Evolutionary conservation across 2,329 filamentous ascomycete species (phyloP).

Genomic region (Aureobasidium uvarum): DNA sequence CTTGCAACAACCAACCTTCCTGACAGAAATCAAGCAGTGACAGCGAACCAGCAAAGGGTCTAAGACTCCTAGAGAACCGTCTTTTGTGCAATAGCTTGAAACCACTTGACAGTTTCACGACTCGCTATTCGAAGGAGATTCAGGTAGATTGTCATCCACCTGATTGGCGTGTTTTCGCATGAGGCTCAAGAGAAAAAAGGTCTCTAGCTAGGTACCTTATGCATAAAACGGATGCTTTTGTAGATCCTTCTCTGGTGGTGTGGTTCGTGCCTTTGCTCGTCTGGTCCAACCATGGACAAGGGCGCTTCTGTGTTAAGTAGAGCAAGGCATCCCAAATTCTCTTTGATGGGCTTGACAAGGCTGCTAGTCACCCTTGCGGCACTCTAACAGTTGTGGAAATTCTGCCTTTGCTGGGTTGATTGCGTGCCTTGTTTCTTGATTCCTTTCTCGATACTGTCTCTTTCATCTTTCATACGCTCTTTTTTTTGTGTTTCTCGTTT

Average conservation of each 20-base stretch:
- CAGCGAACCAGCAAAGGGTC: background rate
- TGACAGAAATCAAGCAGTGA: background rate
- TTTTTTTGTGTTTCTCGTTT: too few relatives aligned
- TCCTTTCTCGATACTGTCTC: background rate
- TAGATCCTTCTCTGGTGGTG: background rate
- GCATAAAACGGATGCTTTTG: background rate
- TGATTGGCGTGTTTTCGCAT: background rate
- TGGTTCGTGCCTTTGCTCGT: background rate
- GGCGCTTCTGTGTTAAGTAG: background rate
- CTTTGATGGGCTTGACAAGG: background rate
- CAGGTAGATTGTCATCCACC: background rate
- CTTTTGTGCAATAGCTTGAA: background rate
- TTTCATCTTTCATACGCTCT: background rate
- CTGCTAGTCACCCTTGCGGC: background rate
- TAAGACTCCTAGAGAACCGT: background rate
- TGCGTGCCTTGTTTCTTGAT: background rate
- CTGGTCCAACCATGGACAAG: too few relatives aligned
- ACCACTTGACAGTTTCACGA: conserved; percentile 3
- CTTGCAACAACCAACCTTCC: background rate
- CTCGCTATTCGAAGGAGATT: conserved; percentile 1
- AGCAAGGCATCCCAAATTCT: conserved; percentile 1
- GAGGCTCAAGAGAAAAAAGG: background rate
- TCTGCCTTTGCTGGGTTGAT: background rate
- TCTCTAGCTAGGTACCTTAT: background rate
- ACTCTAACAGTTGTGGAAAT: background rate